phyloP scores from a whole-genome alignment of 1,139 yeast species.

The Eremothecium gossypii region DNA sequence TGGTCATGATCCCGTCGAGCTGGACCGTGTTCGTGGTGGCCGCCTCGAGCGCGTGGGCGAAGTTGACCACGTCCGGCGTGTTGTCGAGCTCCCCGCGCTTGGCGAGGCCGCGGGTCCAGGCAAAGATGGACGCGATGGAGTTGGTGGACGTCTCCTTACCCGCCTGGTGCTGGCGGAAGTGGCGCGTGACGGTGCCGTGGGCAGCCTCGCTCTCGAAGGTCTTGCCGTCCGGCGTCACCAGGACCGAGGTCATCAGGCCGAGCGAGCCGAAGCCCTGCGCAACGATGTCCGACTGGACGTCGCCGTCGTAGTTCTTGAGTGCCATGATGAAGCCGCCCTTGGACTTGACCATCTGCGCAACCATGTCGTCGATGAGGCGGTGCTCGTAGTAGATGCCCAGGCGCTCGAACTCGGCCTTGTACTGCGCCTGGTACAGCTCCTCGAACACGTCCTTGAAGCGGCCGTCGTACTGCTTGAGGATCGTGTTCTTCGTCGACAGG shows the following conservation, averaged over 20 bases:
- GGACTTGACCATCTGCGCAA: constrained; percentile 94
- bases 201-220: constrained; percentile 96
- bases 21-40: constrained; percentile 84
- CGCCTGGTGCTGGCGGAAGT: constrained; percentile 86
- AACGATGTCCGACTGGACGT: constrained; percentile 91
- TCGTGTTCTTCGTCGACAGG: constrained; percentile 88
- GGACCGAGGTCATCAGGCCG: constrained; percentile 92
- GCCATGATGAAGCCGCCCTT: constrained; percentile 93
- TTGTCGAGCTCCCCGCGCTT: constrained; percentile 85
- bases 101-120: constrained; percentile 89
- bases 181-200: constrained; percentile 96
- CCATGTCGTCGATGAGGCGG: constrained; percentile 95
- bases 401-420: constrained; percentile 61
- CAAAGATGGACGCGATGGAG: constrained; percentile 95
- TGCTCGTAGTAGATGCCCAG: constrained; percentile 91
- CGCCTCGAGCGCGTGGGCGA: constrained; percentile 68
- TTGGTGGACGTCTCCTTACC: constrained; percentile 97
- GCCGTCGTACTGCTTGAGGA: constrained; percentile 88
- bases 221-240: constrained; percentile 90
- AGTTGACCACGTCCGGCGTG: constrained; percentile 74
- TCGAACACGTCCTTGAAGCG: constrained; percentile 90
- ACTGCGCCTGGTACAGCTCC: constrained; percentile 61
- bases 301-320: constrained; percentile 95
- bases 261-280: constrained; percentile 97
- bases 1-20: constrained; percentile 83